phyloP scores from a whole-genome alignment of 2,329 filamentous ascomycete genomes.

The Pseudocercospora macadamiae region DNA sequence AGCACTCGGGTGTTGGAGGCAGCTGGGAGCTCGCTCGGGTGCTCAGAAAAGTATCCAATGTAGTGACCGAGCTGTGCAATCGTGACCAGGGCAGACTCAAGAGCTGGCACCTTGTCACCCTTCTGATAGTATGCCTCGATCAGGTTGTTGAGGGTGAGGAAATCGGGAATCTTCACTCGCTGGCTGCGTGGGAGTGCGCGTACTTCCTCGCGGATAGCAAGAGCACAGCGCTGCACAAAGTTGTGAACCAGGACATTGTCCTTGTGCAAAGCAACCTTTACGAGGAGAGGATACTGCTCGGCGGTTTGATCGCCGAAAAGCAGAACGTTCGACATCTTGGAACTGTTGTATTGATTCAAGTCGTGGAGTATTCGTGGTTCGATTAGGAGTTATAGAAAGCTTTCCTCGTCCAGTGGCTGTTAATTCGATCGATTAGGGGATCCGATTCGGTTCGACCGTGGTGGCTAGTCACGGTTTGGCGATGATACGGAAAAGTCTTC shows the following conservation, averaged over 20 bases:
- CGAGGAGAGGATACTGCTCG: slow-evolving; percentile 66
- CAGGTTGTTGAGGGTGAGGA: slow-evolving; percentile 65
- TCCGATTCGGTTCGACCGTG: slow-evolving; percentile 28
- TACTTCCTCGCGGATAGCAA: slow-evolving; percentile 63
- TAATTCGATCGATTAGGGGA: slow-evolving; percentile 4
- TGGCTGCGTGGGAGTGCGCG: slow-evolving; percentile 60
- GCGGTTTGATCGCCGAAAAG: slow-evolving; percentile 74
- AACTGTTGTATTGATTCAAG: background rate
- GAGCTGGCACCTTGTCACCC: slow-evolving; percentile 59
- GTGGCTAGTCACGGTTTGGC: slow-evolving; percentile 39
- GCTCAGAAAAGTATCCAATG: slow-evolving; percentile 63
- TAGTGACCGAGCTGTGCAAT: slow-evolving; percentile 69
- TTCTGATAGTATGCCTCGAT: slow-evolving; percentile 66
- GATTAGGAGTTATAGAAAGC: slow-evolving; percentile 3
- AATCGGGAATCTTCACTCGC: slow-evolving; percentile 62
- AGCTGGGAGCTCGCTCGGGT: slow-evolving; percentile 56
- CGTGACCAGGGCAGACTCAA: slow-evolving; percentile 68
- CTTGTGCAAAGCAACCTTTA: slow-evolving; percentile 51
- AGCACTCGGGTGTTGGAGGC: slow-evolving; percentile 58
- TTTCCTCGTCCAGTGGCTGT: background rate
- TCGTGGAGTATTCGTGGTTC: slow-evolving; percentile 14
- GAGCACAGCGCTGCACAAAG: slow-evolving; percentile 62
- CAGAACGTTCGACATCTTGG: slow-evolving; percentile 53
- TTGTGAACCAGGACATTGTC: slow-evolving; percentile 62
- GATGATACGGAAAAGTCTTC: slow-evolving; percentile 13